These are phyloP conservation scores for Dictyostelium purpureum DNA, from an alignment of 78 protist genomes.

Conservation along the genomic window DNA sequence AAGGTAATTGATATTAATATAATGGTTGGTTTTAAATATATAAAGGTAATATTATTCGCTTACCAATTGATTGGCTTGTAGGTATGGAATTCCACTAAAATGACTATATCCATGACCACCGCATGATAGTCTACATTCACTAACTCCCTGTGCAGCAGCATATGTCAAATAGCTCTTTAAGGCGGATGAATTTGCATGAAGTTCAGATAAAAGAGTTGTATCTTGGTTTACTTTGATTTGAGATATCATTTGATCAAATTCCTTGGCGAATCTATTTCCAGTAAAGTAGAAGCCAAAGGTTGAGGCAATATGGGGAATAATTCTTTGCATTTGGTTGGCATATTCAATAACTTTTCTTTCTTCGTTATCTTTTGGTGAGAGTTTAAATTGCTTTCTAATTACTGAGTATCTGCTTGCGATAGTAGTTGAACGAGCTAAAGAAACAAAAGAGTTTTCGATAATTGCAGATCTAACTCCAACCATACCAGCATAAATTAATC, in stretches of 20 bases:
- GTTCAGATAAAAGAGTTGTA: slow-evolving; percentile 57
- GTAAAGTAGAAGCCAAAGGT: slow-evolving; percentile 39
- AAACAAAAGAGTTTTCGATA: slow-evolving; percentile 34
- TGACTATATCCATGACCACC: slow-evolving; percentile 93
- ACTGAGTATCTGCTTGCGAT: slow-evolving; percentile 83
- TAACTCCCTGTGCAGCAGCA: slow-evolving; percentile 70
- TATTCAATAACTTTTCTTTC: slow-evolving; percentile 53
- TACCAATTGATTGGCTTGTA: background rate
- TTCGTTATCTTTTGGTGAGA: background rate
- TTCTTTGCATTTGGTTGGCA: slow-evolving; percentile 42
- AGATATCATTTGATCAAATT: background rate
- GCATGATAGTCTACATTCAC: slow-evolving; percentile 73
- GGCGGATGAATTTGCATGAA: slow-evolving; percentile 88
- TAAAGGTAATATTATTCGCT: no score
- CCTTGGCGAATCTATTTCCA: background rate
- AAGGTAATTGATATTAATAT: no score
- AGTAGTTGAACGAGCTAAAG: slow-evolving; percentile 54
- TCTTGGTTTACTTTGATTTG: slow-evolving; percentile 17
- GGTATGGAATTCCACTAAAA: slow-evolving; percentile 50
- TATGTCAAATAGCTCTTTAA: slow-evolving; percentile 81
- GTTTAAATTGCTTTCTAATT: slow-evolving; percentile 78
- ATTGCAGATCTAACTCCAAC: slow-evolving; percentile 54
- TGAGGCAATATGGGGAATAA: slow-evolving; percentile 50
- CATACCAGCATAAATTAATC: slow-evolving; percentile 76
- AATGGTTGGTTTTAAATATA: no score